Evolutionary conservation across 2,329 filamentous ascomycete species (phyloP).

Genomic region (Pseudogymnoascus sp.): DNA sequence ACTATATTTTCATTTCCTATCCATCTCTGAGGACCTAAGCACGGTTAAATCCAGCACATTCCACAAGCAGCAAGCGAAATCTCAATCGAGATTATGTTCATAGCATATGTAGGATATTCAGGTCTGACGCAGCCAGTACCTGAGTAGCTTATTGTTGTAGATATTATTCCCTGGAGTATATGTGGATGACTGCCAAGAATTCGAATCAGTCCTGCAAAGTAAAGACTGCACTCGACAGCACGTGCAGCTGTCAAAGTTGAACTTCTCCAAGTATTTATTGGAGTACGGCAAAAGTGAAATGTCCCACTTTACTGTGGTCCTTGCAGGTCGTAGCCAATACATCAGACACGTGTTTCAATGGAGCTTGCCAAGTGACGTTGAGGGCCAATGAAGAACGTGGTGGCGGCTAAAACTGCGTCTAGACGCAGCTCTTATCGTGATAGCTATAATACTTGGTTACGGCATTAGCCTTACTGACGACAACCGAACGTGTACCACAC

Average conservation of each 20-base stretch:
- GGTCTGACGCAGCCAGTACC: neutral
- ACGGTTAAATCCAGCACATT: neutral
- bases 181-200: neutral
- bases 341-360: constrained; percentile 1
- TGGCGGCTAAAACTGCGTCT: neutral
- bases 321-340: neutral
- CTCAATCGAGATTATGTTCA: neutral
- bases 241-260: neutral
- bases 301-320: neutral
- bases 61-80: neutral
- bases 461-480: neutral
- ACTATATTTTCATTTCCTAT: neutral
- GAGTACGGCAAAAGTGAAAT: neutral
- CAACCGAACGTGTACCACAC: neutral
- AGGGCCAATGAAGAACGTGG: constrained; percentile 2
- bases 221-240: neutral
- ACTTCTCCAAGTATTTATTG: neutral
- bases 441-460: neutral
- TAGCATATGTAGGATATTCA: neutral
- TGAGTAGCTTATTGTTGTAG: neutral
- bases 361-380: neutral
- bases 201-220: neutral
- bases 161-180: neutral
- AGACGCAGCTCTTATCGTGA: constrained; percentile 4
- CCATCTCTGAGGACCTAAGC: neutral